A percentile compares a stretch with the other conserved stretches of the same genome.
phyloP scores from a whole-genome alignment of 192 early-diverging fungal genomes.

The Kappamyces sp. region DNA sequence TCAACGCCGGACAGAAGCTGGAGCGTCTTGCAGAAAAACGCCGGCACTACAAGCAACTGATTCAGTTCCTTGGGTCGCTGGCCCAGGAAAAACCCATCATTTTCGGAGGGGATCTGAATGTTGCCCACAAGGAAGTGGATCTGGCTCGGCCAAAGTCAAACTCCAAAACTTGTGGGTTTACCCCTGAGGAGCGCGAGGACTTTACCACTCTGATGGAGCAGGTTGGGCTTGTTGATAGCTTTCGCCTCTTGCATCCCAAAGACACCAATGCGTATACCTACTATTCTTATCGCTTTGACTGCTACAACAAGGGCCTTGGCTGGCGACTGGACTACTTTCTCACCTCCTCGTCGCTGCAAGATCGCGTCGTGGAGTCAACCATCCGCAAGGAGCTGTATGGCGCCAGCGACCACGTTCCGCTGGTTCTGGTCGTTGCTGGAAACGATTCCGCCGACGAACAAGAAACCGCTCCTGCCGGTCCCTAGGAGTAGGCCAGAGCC shows the following conservation, averaged over 20 bases:
- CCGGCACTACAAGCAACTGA: conserved; percentile 59
- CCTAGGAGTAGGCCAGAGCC: too few relatives aligned
- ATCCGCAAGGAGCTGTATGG: conserved; percentile 68
- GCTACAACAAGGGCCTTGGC: conserved; percentile 62
- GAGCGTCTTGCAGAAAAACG: conserved; percentile 60
- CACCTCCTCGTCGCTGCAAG: conserved; percentile 49
- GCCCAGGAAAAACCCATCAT: conserved; percentile 67
- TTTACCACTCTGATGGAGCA: conserved; percentile 43
- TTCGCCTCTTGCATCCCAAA: conserved; percentile 61
- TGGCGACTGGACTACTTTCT: conserved; percentile 90
- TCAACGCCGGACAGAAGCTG: conserved; percentile 72
- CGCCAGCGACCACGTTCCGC: conserved; percentile 82
- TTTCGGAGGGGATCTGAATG: conserved; percentile 79
- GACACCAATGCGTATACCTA: conserved; percentile 63
- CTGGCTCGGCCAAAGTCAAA: conserved; percentile 70
- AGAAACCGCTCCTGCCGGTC: too few relatives aligned
- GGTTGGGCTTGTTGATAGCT: conserved; percentile 57
- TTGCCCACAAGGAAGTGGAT: conserved; percentile 72
- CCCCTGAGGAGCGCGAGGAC: conserved; percentile 68
- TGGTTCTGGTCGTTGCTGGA: conserved; percentile 51
- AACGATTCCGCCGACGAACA: too few relatives aligned
- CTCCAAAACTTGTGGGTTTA: conserved; percentile 71
- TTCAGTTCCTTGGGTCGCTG: conserved; percentile 58
- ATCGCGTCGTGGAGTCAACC: conserved; percentile 52
- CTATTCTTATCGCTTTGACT: conserved; percentile 69